Conservation (phyloP, 1,284 basidiomycete genomes). For the Hortiboletus rubellus region DNA sequence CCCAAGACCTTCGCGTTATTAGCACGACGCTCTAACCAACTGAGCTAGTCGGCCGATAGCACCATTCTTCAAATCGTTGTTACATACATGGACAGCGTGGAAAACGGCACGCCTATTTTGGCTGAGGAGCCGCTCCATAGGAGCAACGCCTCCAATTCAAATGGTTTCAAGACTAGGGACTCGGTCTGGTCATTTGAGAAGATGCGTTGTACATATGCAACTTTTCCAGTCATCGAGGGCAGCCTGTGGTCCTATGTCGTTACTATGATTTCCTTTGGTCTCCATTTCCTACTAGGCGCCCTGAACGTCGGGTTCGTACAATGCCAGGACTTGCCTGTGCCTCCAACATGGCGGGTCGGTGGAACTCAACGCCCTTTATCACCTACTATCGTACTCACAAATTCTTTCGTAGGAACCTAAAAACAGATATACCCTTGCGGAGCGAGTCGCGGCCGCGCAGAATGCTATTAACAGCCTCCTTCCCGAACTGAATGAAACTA, state of each 20-base stretch:
- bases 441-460: constrained; percentile 3
- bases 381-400: background rate
- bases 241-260: background rate
- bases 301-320: background rate
- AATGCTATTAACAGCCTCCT: constrained; percentile 10
- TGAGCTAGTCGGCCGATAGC: constrained; percentile 23
- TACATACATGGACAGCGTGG: too few relatives aligned
- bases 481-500: constrained; percentile 7
- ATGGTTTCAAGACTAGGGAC: background rate
- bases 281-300: background rate
- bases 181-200: background rate
- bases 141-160: background rate
- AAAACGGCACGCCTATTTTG: too few relatives aligned
- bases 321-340: constrained; percentile 5
- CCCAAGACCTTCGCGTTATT: constrained; percentile 37
- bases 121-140: too few relatives aligned
- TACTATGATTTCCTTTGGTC: background rate
- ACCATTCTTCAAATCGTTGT: too few relatives aligned
- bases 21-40: constrained; percentile 34
- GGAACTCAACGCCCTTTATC: background rate
- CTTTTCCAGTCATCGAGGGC: background rate
- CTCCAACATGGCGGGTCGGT: constrained; percentile 14
- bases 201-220: background rate
- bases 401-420: constrained; percentile 1
- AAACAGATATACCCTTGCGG: background rate